Evolutionary conservation across 352 stramenopile species (phyloP).

Genomic region (Phytophthora lateralis): DNA sequence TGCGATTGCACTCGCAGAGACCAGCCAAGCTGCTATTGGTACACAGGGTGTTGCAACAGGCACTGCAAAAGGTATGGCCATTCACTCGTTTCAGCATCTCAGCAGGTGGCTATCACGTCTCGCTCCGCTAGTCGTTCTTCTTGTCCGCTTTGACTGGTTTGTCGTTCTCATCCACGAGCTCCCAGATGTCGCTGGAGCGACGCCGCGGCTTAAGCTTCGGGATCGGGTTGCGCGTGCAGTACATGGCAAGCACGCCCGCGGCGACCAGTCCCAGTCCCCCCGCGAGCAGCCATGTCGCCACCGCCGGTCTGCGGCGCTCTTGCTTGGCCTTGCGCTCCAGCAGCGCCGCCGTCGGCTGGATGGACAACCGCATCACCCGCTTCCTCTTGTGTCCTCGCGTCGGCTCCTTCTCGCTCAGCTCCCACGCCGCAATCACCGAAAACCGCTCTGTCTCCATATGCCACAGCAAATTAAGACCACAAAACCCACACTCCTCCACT

Average conservation of each 20-base stretch:
- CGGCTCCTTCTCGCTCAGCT: conserved; percentile 44
- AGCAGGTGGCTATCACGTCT: not conserved
- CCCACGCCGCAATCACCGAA: conserved; percentile 66
- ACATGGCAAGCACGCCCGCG: conserved; percentile 53
- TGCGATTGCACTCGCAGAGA: conserved; percentile 16
- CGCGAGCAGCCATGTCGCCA: conserved; percentile 49
- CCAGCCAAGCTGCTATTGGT: conserved; percentile 27
- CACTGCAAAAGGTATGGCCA: conserved; percentile 21
- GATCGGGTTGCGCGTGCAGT: conserved; percentile 44
- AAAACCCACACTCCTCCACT: not conserved
- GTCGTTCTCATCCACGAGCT: conserved; percentile 56
- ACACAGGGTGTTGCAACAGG: conserved; percentile 9
- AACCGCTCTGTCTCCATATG: conserved; percentile 41
- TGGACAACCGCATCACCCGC: conserved; percentile 48
- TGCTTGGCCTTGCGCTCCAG: conserved; percentile 41
- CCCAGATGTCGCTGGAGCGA: conserved; percentile 47
- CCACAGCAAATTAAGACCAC: conserved; percentile 8
- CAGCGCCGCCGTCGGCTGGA: conserved; percentile 47
- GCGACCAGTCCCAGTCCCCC: conserved; percentile 57
- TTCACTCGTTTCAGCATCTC: conserved; percentile 23
- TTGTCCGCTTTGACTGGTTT: conserved; percentile 36
- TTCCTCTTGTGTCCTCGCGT: conserved; percentile 22
- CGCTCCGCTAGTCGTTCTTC: conserved; percentile 35
- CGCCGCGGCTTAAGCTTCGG: conserved; percentile 29
- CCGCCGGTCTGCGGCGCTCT: conserved; percentile 11